Base-by-base conservation (phyloP, 495 filamentous ascomycete genomes). In the Parmelia sp. region DNA sequence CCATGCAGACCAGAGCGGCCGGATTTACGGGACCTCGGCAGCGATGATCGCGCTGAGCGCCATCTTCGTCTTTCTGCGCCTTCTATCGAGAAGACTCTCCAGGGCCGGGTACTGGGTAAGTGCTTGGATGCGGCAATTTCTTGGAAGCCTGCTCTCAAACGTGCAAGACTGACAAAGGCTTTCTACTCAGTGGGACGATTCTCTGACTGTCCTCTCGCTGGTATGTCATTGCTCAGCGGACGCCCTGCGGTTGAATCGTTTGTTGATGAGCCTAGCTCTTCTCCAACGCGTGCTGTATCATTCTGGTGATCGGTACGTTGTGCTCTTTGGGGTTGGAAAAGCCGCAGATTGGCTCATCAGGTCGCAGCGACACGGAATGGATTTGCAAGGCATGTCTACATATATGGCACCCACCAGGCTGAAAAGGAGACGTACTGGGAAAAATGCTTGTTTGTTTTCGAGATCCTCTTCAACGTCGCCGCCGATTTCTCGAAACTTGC, bases 161-260 rank as follows among this genome's bases (percentile, higher is more conserved):
- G n/a, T n/a, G n/a, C n/a, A n/a, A n/a, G n/a, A n/a, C n/a, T n/a
- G n/a, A n/a, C n/a, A n/a, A n/a, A n/a, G n/a, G n/a, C n/a, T n/a
- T 23, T 27, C 5, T 23, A 10, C 27, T 19, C 12, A 69, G 67
- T 69, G 65, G 64, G 67, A 69, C 63, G 64, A 69, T 66, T 14
- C 57, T 21, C 47, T 60, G 17, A 57, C 53, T 31, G 36, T 69
- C 33, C 19, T 66, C 47, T 56, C 67, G 5, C 49, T 66, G 47
- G 67, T 66, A 59, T 58, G 42, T 21, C 11, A 45, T 6, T 45
- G 17, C 42, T 45, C 17, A 4, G n/a, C 1, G 42, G 10, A 6
- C 4, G 17, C 8, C 45, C 11, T 23, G 23, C 21, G 7, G 21
- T 10, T 25, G 25, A 21, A 10, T 4, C 7, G 1, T 25, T 11